phyloP scores from a whole-genome alignment of 108 stramenopile genomes.

The Skeletonema tropicum region DNA sequence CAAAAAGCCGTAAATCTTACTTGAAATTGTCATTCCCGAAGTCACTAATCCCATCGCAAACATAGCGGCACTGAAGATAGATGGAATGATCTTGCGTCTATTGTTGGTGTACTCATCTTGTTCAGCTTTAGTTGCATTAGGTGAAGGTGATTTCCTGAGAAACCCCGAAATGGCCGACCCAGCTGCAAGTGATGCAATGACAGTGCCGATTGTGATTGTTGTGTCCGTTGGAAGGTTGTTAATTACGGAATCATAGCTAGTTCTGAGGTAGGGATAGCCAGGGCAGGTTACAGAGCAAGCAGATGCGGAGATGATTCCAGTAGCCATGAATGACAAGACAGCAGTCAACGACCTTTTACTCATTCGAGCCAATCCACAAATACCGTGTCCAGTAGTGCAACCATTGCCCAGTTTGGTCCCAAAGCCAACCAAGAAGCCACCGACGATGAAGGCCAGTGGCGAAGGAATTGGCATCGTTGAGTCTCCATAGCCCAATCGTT shows the following conservation, averaged over 20 bases:
- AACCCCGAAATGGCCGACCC: constrained; percentile 16
- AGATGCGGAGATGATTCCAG: constrained; percentile 57
- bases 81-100: constrained; percentile 38
- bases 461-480: constrained; percentile 27
- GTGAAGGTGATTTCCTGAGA: constrained; percentile 17
- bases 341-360: constrained; percentile 78
- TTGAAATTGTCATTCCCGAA: constrained; percentile 64
- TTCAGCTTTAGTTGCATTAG: constrained; percentile 8
- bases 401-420: constrained; percentile 77
- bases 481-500: constrained; percentile 18
- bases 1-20: constrained; percentile 79
- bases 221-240: constrained; percentile 16
- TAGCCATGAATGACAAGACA: constrained; percentile 74
- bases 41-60: constrained; percentile 65
- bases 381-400: constrained; percentile 71
- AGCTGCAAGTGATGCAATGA: constrained; percentile 27
- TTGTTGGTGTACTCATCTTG: constrained; percentile 37
- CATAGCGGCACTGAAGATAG: constrained; percentile 25
- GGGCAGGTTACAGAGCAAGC: constrained; percentile 41
- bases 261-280: constrained; percentile 33
- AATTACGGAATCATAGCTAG: constrained; percentile 12
- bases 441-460: constrained; percentile 52
- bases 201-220: constrained; percentile 23
- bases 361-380: constrained; percentile 85
- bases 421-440: constrained; percentile 77